Evolutionary conservation across 345 rosid species (phyloP), one percentile per base, ranked within the genome.

Genomic region (Schrenkiella parvula): DNA sequence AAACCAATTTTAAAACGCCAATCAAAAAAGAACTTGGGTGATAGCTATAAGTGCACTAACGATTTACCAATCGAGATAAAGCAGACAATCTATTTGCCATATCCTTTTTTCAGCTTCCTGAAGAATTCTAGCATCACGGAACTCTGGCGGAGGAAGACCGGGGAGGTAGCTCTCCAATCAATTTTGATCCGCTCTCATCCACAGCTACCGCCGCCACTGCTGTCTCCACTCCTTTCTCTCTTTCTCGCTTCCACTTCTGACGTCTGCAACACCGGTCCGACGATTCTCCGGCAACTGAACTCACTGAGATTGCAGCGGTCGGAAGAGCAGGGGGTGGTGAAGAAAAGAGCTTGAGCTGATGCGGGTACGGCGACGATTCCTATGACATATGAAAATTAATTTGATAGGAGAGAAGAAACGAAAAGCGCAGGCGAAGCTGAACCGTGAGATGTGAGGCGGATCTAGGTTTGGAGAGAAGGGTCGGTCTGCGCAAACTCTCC

Each of bases 71-170:
- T 46, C 89, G 88, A 55, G 95, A 72, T 64, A 88, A 86, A 43
- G 98, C 92, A 31, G 89, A 79, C 79, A 95, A 66, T 74, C 93
- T 85, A 68, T 88, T 87, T 54, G 91, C 80, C 92, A 92, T 82
- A 22, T 87, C 93, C 61, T 84, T 73, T 92, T 97, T 78, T 92
- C 99, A 64, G 89, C 89, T 68, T 92, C 98, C 82, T 90, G 99
- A 43, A 92, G 77, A 29, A 96, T 96, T 82, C 97, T 87, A 23
- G 98, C 98, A 80, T 81, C 91, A 95, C 29, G 97, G 93, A 80
- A 91, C 89, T 75, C 96, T 82, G 50, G 73, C 21, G 1, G 93
- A 68, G 22, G 88, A 70, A 22, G 87, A 68, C 25, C 66, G 83
- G 37, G 31, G 80, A 68, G 80, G 78, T 67, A 54, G 74, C 41